Evolutionary conservation across 139 green algal species (phyloP).

Genomic region (Dunaliella sp.): DNA sequence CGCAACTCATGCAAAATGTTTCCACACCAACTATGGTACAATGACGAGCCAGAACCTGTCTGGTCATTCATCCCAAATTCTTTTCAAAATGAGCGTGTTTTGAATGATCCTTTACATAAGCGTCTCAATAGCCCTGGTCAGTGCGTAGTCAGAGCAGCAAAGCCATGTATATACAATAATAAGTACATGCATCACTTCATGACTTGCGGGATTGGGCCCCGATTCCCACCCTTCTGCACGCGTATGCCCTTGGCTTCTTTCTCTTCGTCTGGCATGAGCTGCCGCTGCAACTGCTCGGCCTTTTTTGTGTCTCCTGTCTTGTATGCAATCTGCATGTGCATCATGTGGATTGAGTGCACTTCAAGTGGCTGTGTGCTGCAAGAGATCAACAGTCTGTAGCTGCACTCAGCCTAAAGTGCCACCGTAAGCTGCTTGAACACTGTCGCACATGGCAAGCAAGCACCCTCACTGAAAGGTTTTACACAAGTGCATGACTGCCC

Average conservation of each 20-base stretch:
- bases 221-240: not conserved
- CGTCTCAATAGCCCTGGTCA: too few species aligned
- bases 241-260: slow-evolving; percentile 25
- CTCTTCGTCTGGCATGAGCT: slow-evolving; percentile 63
- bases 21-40: too few species aligned
- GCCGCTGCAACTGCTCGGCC: slow-evolving; percentile 50
- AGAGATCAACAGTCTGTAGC: not conserved
- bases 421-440: not conserved
- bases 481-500: too few species aligned
- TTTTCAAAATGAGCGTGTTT: too few species aligned
- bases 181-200: not conserved
- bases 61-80: too few species aligned
- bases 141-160: too few species aligned
- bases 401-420: not conserved
- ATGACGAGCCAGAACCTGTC: too few species aligned
- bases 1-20: too few species aligned
- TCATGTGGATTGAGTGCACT: not conserved
- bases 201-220: not conserved
- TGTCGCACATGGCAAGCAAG: not conserved
- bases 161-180: too few species aligned
- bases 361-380: not conserved
- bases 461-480: not conserved
- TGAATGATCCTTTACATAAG: too few species aligned
- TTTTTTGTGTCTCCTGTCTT: slow-evolving; percentile 68
- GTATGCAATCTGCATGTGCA: slow-evolving; percentile 79